Percentiles rank a stretch among this genome's conserved stretches.
Evolutionary conservation across 495 filamentous ascomycete genomes (phyloP).

Genomic region (Daldinia caldariorum): DNA sequence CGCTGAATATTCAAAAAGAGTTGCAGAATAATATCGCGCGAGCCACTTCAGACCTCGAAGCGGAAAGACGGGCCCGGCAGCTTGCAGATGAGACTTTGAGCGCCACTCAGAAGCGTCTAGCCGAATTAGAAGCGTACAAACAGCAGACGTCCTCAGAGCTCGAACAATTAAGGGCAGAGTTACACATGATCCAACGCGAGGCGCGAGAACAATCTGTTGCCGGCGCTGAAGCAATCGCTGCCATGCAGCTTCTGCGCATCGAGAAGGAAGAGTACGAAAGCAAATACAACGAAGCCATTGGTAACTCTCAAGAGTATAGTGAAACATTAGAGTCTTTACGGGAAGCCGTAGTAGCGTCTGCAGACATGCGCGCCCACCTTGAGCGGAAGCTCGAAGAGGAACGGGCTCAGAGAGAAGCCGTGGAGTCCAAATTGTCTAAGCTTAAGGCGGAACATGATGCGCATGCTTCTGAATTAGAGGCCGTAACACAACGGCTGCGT

Average conservation of each 20-base stretch:
- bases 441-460: conserved; percentile 88
- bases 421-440: conserved; percentile 83
- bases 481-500: conserved; percentile 73
- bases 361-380: conserved; percentile 75
- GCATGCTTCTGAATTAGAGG: conserved; percentile 80
- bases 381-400: conserved; percentile 90
- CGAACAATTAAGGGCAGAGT: conserved; percentile 82
- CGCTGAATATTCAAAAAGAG: conserved; percentile 80
- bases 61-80: conserved; percentile 80
- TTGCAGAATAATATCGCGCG: conserved; percentile 74
- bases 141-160: conserved; percentile 82
- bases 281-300: conserved; percentile 73
- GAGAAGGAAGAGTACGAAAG: conserved; percentile 83
- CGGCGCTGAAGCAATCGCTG: conserved; percentile 76
- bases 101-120: conserved; percentile 81
- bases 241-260: conserved; percentile 75
- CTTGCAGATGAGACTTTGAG: conserved; percentile 88
- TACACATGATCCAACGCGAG: conserved; percentile 78
- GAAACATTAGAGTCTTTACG: conserved; percentile 77
- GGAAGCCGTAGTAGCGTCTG: conserved; percentile 80
- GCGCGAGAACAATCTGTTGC: conserved; percentile 81
- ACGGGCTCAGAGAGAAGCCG: conserved; percentile 72
- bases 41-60: conserved; percentile 73
- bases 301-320: conserved; percentile 74
- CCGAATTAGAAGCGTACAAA: conserved; percentile 82